Evolutionary conservation across 768 basidiomycete genomes (phyloP), one percentile per base, ranked within the genome.

Genomic region (Bullera alba): DNA sequence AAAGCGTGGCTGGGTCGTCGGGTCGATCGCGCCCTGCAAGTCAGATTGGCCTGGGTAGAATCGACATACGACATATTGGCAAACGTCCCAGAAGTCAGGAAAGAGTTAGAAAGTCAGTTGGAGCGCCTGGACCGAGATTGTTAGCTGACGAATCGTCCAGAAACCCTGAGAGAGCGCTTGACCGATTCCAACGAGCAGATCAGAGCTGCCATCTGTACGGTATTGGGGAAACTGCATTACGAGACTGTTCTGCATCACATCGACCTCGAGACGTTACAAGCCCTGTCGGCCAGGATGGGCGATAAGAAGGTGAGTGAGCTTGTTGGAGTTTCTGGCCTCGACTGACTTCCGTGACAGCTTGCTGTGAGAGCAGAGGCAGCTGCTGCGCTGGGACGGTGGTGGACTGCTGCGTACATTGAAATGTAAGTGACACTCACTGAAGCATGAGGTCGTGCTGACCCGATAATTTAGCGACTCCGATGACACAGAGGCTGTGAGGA

Each of bases 161-260:
- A 39, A 21, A n/a, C 80, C 29, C 73, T 92, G 27, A 65, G 72
- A 21, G 65, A 73, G 14, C 92, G 92, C 62, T 73, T 93, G 4
- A 61, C 79, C 0, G 95, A 99, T 70, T 84, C 87, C 0, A 95
- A 97, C 56, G 95, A 96, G 52, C 87, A 83, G 63, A 83, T 99
- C 35, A 81, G 95, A 25, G 81, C 85, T 5, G 84, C 88, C 0
- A 82, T 83, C 0, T 93, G 90, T 76, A 83, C 79, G 62, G 73
- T 87, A 10, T 88, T 89, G 58, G 81, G 83, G 1, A 79, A 83
- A 48, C 74, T 97, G 10, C 92, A 96, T 68, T 96, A 89, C 64
- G 95, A 99, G 72, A 85, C 84, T 0, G 85, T 83, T 0, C 68
- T 90, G 27, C 91, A 93, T 66, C 83, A 88, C 61, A 82, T 92